Evolutionary conservation across 2,329 filamentous ascomycete species (phyloP), one percentile per base, ranked within the genome.

Genomic region (Colletotrichum paranaense): DNA sequence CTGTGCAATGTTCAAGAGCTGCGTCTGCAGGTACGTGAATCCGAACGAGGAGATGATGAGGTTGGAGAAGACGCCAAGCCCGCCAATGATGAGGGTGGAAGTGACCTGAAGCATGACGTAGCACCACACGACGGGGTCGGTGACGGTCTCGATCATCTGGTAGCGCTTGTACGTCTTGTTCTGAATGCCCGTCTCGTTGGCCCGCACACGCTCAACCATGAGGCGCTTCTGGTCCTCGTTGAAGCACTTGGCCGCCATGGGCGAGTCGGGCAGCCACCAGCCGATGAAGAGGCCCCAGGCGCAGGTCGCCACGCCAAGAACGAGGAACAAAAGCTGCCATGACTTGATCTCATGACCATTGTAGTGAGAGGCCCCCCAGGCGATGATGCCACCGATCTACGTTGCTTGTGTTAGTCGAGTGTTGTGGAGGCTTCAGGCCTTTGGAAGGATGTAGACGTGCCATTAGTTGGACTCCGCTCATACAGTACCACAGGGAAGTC

Each of bases 171-270:
- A 93, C 74, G 92, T 87, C 76, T 91, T 91, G 75, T 90, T 93
- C 2, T 91, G 92, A n/a, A 93, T 91, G 0, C 93, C 93, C 74
- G 94, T 94, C 79, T 94, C 91, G 77, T 96, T 96, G 42, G 90
- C 86, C 0, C 93, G 87, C 6, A 96, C 89, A 0, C 94, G 88
- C 76, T 94, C 93, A 28, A 95, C 84, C 0, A 92, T 92, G 52
- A 94, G 86, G 0, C 90, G 80, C 14, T 91, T 90, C 76, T 96
- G 93, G 60, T 91, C 86, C 64, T 92, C 88, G 6, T 84, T 92
- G 38, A 97, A 63, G 26, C 79, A 78, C 1, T 88, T 88, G 0
- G 87, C 87, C 0, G 85, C 78, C 32, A 92, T 86, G 75, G 91
- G 89, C 77, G 88, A 88, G 78, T 92, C 89, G 5, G 80, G 79